phyloP scores from a whole-genome alignment of 306 rosid species.

The Rosa persica region DNA sequence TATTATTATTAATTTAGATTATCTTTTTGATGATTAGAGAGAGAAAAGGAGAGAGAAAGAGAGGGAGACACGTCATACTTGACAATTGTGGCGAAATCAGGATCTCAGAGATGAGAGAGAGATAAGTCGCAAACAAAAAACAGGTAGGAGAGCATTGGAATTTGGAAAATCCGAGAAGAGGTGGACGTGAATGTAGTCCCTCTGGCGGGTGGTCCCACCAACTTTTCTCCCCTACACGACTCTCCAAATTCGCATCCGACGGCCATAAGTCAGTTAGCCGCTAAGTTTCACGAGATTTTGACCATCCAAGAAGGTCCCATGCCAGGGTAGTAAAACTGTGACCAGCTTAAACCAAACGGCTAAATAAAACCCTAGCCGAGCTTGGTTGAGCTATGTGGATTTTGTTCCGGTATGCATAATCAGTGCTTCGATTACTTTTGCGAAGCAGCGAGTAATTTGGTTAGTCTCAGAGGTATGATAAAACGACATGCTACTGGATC shows the following conservation, averaged over 20 bases:
- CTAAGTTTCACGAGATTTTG: slow-evolving; percentile 22
- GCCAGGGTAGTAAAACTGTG: no score
- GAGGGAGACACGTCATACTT: background rate
- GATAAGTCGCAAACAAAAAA: background rate
- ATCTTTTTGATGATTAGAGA: slow-evolving; percentile 9
- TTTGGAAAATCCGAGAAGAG: background rate
- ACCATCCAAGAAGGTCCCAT: background rate
- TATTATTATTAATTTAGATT: slow-evolving; percentile 10
- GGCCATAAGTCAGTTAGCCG: slow-evolving; percentile 1
- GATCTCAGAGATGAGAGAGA: background rate
- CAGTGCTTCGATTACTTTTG: no score
- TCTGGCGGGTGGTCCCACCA: slow-evolving; percentile 21
- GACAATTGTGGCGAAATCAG: background rate
- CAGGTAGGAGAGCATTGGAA: background rate
- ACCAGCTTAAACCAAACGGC: no score
- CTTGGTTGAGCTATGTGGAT: no score
- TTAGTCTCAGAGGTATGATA: no score
- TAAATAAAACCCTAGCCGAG: no score
- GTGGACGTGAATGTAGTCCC: background rate
- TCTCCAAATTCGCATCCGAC: slow-evolving; percentile 4
- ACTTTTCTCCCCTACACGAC: background rate
- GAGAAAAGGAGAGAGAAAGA: background rate
- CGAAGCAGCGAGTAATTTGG: no score
- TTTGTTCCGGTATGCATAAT: no score
- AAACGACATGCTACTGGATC: no score